These are phyloP conservation scores for Stramenopiles sp. DNA, from an alignment of 352 stramenopile genomes.

Conservation along the genomic window DNA sequence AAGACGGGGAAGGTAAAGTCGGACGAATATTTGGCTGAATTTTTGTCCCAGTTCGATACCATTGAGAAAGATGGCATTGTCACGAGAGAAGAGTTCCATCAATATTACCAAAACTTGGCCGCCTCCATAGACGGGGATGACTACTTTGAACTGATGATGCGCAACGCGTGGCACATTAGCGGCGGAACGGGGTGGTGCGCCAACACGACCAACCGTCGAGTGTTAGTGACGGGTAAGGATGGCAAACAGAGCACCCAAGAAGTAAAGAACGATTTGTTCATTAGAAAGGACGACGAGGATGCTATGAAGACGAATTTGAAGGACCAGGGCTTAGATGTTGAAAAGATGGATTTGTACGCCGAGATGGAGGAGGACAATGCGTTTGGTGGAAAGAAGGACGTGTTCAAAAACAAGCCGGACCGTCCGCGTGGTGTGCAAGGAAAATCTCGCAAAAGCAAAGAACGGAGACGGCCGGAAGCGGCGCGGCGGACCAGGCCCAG, in stretches of 20 bases:
- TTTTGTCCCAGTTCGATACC: constrained; percentile 38
- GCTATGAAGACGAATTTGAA: constrained; percentile 51
- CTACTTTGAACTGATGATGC: constrained; percentile 77
- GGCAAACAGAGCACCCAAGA: constrained; percentile 48
- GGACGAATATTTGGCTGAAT: constrained; percentile 48
- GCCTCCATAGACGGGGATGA: constrained; percentile 66
- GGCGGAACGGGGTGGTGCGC: constrained; percentile 47
- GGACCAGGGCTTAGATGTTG: neutral
- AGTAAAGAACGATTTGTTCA: constrained; percentile 53
- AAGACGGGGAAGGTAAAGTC: constrained; percentile 40
- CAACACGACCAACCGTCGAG: constrained; percentile 58
- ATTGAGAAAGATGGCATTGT: constrained; percentile 65
- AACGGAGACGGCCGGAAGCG: neutral
- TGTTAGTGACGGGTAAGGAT: constrained; percentile 58
- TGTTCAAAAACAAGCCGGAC: neutral
- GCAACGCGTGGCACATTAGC: constrained; percentile 56
- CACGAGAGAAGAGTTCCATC: constrained; percentile 49
- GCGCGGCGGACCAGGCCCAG: neutral
- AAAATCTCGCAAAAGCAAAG: neutral
- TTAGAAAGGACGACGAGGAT: constrained; percentile 38
- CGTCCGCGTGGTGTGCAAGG: too few species aligned
- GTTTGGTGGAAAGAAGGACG: neutral
- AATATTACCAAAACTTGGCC: constrained; percentile 68
- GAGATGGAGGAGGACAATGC: neutral
- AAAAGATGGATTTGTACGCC: neutral